A percentile compares a stretch with the other conserved stretches of the same genome.
These are phyloP conservation scores for Bertia moriformis DNA, from an alignment of 2,329 filamentous ascomycete genomes.

Conservation along the genomic window DNA sequence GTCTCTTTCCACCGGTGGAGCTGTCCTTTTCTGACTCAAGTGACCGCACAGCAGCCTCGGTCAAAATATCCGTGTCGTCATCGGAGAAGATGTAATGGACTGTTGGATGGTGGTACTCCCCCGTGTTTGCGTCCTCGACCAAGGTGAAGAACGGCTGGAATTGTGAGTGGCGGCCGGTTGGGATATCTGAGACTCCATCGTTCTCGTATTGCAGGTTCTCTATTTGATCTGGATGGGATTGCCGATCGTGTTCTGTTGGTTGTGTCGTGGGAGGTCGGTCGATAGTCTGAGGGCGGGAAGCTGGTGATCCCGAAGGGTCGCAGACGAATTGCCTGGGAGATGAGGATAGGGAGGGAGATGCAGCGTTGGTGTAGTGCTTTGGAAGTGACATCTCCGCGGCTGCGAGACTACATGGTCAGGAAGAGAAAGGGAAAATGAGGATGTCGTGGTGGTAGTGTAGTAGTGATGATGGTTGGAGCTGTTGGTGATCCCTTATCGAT, in stretches of 20 bases:
- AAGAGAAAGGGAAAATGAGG: no score
- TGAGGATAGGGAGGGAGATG: neutral
- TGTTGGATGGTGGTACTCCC: neutral
- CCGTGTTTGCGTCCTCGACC: neutral
- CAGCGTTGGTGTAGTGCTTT: no score
- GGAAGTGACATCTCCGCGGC: neutral
- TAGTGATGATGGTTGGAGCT: neutral
- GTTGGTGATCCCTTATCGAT: neutral
- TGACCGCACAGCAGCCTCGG: neutral
- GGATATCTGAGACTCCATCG: no score
- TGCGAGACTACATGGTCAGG: neutral
- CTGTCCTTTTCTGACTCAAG: neutral
- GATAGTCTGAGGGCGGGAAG: neutral
- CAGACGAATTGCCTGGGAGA: neutral
- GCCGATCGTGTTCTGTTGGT: neutral
- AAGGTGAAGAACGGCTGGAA: constrained; percentile 1
- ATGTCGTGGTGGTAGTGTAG: neutral
- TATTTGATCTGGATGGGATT: no score
- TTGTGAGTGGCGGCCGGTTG: neutral
- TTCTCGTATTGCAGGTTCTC: no score
- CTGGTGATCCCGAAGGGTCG: neutral
- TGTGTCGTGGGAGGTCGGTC: neutral
- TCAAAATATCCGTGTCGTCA: neutral
- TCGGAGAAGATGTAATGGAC: constrained; percentile 1
- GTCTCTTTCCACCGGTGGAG: neutral